A percentile compares a stretch with the other conserved stretches of the same genome.
Evolutionary conservation across 2,329 filamentous ascomycete species (phyloP).

Genomic region (Amauroascus verrucosus): DNA sequence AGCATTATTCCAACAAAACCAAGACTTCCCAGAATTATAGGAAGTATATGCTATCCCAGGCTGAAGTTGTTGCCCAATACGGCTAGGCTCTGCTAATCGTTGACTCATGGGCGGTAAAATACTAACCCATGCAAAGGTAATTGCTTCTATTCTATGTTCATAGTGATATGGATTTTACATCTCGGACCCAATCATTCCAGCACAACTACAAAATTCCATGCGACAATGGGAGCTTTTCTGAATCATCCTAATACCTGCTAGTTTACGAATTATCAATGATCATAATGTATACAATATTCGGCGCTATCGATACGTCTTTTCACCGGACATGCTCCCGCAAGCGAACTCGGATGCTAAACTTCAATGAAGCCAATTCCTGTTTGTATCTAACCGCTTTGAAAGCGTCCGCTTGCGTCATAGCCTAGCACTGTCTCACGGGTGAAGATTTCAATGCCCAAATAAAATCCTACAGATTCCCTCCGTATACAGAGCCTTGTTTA

Average conservation of each 20-base stretch:
- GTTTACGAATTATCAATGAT: not conserved
- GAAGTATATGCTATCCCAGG: no score
- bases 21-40: no score
- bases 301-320: not conserved
- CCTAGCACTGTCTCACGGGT: not conserved
- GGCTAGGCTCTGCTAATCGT: no score
- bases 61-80: no score
- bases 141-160: no score
- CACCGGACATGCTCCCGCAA: not conserved
- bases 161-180: no score
- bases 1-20: no score
- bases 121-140: no score
- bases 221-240: no score
- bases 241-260: not conserved
- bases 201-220: no score
- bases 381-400: not conserved
- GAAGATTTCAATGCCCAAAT: not conserved
- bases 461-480: not conserved
- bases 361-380: not conserved
- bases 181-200: no score
- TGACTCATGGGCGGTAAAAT: no score
- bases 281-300: conserved; percentile 1
- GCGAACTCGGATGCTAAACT: not conserved
- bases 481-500: not conserved
- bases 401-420: not conserved